These are phyloP conservation scores for Dinochytrium kinnereticum DNA, from an alignment of 371 early-diverging fungal species.

Conservation along the genomic window DNA sequence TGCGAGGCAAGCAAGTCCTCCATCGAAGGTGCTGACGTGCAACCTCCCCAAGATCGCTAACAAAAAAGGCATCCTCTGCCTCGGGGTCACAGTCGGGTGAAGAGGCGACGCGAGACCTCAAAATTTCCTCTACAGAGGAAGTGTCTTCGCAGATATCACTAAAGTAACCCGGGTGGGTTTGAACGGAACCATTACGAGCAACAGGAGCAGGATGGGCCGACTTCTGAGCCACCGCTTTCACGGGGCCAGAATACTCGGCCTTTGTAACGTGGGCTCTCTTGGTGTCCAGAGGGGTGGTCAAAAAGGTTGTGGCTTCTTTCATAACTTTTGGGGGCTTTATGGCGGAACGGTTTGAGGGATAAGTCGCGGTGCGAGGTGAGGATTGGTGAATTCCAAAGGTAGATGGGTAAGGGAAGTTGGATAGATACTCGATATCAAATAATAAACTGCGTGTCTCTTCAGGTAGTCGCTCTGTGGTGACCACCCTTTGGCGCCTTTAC, in stretches of 20 bases:
- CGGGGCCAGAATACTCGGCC: constrained; percentile 21
- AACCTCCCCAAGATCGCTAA: constrained; percentile 89
- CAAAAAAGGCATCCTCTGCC: constrained; percentile 84
- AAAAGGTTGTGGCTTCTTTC: constrained; percentile 27
- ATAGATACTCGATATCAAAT: not conserved
- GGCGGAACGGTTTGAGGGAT: not conserved
- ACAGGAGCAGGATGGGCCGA: not conserved
- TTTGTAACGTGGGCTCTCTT: not conserved
- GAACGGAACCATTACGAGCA: not conserved
- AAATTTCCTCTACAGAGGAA: constrained; percentile 37
- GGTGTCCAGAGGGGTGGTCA: not conserved
- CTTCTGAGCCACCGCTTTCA: not conserved
- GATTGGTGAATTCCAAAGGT: constrained; percentile 17
- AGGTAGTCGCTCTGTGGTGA: constrained; percentile 32
- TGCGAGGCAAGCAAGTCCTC: constrained; percentile 81
- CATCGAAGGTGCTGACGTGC: constrained; percentile 85
- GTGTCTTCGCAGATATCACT: constrained; percentile 7
- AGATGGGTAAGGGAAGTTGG: constrained; percentile 17
- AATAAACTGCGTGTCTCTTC: constrained; percentile 3
- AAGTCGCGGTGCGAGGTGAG: constrained; percentile 17
- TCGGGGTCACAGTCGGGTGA: constrained; percentile 33
- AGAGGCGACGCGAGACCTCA: constrained; percentile 30
- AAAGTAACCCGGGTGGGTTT: constrained; percentile 5
- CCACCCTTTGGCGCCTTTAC: constrained; percentile 1
- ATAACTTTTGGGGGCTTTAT: constrained; percentile 21